phyloP scores from a whole-genome alignment of 179 eudicot species.

The Gypsophila paniculata region DNA sequence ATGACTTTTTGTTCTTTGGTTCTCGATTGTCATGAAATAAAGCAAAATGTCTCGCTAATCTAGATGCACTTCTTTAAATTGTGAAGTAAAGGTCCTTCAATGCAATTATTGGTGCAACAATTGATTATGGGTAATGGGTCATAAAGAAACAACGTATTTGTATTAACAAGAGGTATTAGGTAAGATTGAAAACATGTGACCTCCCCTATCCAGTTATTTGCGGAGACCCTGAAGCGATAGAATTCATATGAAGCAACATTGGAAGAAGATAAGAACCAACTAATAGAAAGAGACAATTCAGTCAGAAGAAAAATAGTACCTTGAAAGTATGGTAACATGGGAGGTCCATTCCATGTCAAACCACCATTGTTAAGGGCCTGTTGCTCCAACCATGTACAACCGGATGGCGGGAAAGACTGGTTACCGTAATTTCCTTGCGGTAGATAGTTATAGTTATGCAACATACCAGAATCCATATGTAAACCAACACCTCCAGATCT shows the following conservation, averaged over 20 bases:
- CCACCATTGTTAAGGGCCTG: constrained; percentile 40
- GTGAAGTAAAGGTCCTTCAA: not conserved
- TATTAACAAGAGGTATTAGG: too few species aligned
- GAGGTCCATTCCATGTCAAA: constrained; percentile 56
- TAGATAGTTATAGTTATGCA: constrained; percentile 41
- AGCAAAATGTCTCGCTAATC: not conserved
- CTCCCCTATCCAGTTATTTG: not conserved
- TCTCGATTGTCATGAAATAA: not conserved
- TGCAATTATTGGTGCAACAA: not conserved
- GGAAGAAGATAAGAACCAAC: not conserved
- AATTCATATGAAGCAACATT: not conserved
- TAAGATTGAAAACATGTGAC: too few species aligned
- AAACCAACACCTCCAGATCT: constrained; percentile 46
- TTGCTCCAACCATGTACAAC: constrained; percentile 59
- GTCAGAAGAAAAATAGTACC: constrained; percentile 40
- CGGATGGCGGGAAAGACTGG: constrained; percentile 50
- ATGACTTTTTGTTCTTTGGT: not conserved
- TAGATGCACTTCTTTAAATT: too few species aligned
- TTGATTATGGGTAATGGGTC: not conserved
- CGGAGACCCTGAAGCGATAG: not conserved
- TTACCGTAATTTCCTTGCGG: constrained; percentile 51
- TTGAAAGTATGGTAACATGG: constrained; percentile 51
- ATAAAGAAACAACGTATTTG: not conserved
- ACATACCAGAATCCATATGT: constrained; percentile 38
- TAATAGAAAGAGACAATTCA: constrained; percentile 1